These are phyloP conservation scores for Poteriospumella lacustris DNA, from an alignment of 108 stramenopile species.

Conservation along the genomic window DNA sequence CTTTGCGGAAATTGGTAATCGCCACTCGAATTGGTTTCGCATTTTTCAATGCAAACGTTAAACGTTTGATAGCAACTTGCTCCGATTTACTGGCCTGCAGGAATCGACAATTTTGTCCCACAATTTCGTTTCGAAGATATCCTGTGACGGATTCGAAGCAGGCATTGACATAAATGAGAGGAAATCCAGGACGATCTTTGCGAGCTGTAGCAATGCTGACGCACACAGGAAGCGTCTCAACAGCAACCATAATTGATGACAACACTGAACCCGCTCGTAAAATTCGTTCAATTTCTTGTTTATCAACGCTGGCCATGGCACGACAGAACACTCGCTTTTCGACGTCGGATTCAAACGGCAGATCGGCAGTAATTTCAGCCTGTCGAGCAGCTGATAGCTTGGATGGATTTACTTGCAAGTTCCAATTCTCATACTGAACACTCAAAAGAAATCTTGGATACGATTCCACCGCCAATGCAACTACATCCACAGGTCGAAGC, in stretches of 20 bases:
- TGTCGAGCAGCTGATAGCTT: too few species aligned
- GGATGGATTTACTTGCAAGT: too few species aligned
- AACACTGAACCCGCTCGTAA: neutral
- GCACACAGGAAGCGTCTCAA: conserved; percentile 13
- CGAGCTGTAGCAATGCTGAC: neutral
- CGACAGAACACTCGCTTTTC: too few species aligned
- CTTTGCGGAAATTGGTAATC: conserved; percentile 16
- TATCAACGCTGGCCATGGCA: neutral
- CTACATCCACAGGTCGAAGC: too few species aligned
- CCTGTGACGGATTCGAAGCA: neutral
- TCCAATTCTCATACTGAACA: too few species aligned
- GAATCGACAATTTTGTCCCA: conserved; percentile 17
- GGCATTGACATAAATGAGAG: conserved; percentile 17
- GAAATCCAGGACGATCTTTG: conserved; percentile 3
- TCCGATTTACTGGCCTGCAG: conserved; percentile 4
- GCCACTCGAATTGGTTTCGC: conserved; percentile 3
- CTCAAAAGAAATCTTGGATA: too few species aligned
- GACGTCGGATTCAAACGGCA: too few species aligned
- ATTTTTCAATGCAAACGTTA: neutral
- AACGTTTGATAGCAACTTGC: neutral
- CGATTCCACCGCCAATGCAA: too few species aligned
- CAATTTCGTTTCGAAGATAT: neutral
- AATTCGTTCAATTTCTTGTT: neutral
- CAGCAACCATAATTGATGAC: neutral
- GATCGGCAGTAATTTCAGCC: too few species aligned